Evolutionary conservation across 2,329 filamentous ascomycete genomes (phyloP).

Genomic region (Pseudogymnoascus sp.): DNA sequence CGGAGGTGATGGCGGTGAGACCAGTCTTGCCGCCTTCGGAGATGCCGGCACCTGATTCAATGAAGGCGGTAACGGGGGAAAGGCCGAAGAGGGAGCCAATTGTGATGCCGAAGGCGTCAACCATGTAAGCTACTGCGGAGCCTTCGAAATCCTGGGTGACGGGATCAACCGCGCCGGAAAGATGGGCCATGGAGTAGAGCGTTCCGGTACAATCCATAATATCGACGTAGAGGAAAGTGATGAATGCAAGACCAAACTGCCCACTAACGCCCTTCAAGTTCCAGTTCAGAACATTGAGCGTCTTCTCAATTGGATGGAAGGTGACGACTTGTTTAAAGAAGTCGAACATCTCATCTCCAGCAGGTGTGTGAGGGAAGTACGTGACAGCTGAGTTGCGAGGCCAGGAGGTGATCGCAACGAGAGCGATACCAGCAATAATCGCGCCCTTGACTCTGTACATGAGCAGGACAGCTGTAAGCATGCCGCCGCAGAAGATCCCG

Average conservation of each 20-base stretch:
- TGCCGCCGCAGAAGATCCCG: conserved; percentile 77
- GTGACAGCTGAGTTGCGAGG: conserved; percentile 68
- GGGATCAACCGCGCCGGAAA: conserved; percentile 72
- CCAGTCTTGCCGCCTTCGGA: conserved; percentile 81
- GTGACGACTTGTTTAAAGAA: conserved; percentile 85
- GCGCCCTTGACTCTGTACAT: conserved; percentile 82
- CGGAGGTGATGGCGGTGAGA: conserved; percentile 70
- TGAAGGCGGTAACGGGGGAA: conserved; percentile 77
- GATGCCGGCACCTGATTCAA: conserved; percentile 85
- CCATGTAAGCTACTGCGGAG: conserved; percentile 73
- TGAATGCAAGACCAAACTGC: conserved; percentile 74
- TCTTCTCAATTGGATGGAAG: conserved; percentile 68
- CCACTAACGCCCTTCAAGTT: conserved; percentile 53
- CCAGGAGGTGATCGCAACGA: conserved; percentile 86
- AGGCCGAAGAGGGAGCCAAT: conserved; percentile 71
- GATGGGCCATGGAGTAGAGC: conserved; percentile 82
- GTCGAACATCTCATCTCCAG: conserved; percentile 65
- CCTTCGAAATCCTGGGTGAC: conserved; percentile 82
- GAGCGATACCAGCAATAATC: conserved; percentile 72
- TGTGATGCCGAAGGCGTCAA: conserved; percentile 61
- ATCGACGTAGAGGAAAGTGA: conserved; percentile 87
- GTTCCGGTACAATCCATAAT: conserved; percentile 83
- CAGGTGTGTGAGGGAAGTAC: conserved; percentile 66
- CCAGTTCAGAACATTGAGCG: conserved; percentile 67
- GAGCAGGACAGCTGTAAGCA: conserved; percentile 73